Evolutionary conservation across 2,329 filamentous ascomycete species (phyloP).

Genomic region (Calonectria pteridis): DNA sequence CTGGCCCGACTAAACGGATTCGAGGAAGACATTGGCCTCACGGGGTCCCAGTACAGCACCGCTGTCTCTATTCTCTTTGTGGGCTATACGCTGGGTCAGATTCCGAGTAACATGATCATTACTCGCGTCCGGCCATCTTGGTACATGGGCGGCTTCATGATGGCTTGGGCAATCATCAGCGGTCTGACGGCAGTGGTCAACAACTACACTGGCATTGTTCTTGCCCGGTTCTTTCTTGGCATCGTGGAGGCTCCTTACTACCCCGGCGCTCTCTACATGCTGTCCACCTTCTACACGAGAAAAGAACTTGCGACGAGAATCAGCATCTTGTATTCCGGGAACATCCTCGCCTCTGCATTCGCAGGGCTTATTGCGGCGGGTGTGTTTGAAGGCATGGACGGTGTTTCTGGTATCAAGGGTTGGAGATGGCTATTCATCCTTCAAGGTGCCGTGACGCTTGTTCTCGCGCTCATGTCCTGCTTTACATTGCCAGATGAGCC

Average conservation of each 20-base stretch:
- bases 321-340: slow-evolving; percentile 57
- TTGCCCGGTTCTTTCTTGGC: slow-evolving; percentile 55
- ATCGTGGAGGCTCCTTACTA: slow-evolving; percentile 56
- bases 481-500: slow-evolving; percentile 54
- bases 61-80: slow-evolving; percentile 53
- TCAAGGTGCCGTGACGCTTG: slow-evolving; percentile 47
- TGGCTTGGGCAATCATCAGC: slow-evolving; percentile 55
- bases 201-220: slow-evolving; percentile 55
- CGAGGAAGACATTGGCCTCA: slow-evolving; percentile 63
- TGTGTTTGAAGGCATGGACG: slow-evolving; percentile 51
- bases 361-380: slow-evolving; percentile 59
- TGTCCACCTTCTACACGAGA: slow-evolving; percentile 67
- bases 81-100: slow-evolving; percentile 49
- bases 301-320: slow-evolving; percentile 57
- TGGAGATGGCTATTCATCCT: slow-evolving; percentile 52
- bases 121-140: slow-evolving; percentile 55
- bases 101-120: slow-evolving; percentile 56
- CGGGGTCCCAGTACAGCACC: slow-evolving; percentile 50
- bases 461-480: slow-evolving; percentile 46
- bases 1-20: slow-evolving; percentile 67
- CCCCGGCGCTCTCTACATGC: slow-evolving; percentile 51
- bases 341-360: slow-evolving; percentile 52
- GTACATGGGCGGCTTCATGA: slow-evolving; percentile 56
- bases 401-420: slow-evolving; percentile 40
- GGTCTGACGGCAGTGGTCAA: slow-evolving; percentile 56